Conservation (phyloP, 306 rosid genomes). For the Aeschynomene evenia region DNA sequence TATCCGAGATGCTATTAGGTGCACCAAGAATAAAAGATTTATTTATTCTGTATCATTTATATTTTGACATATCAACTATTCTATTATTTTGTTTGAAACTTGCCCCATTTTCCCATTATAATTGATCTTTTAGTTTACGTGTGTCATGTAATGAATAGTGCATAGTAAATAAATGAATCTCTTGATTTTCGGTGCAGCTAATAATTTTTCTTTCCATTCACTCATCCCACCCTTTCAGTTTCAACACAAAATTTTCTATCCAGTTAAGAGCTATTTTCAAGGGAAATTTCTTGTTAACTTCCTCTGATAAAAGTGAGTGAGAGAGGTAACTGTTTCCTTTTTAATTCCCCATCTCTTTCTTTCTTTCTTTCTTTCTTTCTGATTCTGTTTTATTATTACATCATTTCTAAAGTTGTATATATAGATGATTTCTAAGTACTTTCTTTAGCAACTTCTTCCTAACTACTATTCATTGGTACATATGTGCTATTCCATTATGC, state of each 20-base stretch:
- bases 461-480: background rate
- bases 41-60: no score
- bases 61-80: no score
- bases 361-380: background rate
- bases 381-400: background rate
- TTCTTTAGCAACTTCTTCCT: background rate
- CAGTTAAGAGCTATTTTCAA: background rate
- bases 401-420: background rate
- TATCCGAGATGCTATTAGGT: no score
- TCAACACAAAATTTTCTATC: background rate
- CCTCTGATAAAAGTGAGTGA: conserved; percentile 21
- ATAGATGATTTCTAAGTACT: background rate
- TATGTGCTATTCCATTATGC: background rate
- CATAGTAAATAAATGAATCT: no score
- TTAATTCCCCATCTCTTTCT: background rate
- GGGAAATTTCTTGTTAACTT: conserved; percentile 1
- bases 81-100: no score
- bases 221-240: background rate
- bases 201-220: background rate
- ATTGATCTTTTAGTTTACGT: no score
- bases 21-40: no score
- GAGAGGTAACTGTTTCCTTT: background rate
- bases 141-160: no score
- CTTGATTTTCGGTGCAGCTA: no score
- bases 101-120: no score